Evolutionary conservation across 2,329 filamentous ascomycete genomes (phyloP).

Genomic region (Fusarium sp.): DNA sequence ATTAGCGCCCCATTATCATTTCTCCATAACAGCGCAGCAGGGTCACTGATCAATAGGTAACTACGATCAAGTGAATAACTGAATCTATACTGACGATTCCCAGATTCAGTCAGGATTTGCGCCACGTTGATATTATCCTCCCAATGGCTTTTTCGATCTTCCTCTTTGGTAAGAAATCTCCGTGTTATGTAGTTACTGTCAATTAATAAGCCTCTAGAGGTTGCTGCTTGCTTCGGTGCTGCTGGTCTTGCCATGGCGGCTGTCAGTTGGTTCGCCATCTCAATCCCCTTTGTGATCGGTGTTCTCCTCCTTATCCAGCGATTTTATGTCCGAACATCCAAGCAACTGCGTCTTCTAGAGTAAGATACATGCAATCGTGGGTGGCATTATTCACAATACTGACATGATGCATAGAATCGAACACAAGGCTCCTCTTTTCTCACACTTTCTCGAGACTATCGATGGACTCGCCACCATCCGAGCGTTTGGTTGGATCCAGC

Average conservation of each 20-base stretch:
- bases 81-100: slow-evolving; percentile 8
- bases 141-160: slow-evolving; percentile 47
- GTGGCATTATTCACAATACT: background rate
- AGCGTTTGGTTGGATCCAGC: slow-evolving; percentile 55
- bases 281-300: slow-evolving; percentile 58
- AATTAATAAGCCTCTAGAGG: slow-evolving; percentile 35
- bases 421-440: slow-evolving; percentile 51
- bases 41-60: slow-evolving; percentile 48
- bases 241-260: slow-evolving; percentile 59
- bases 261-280: slow-evolving; percentile 59
- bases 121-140: slow-evolving; percentile 55
- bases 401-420: slow-evolving; percentile 44
- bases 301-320: slow-evolving; percentile 61
- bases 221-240: slow-evolving; percentile 56
- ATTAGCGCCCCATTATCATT: slow-evolving; percentile 47
- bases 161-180: slow-evolving; percentile 41
- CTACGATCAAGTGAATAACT: too few relatives aligned
- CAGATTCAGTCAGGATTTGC: slow-evolving; percentile 59
- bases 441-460: slow-evolving; percentile 51
- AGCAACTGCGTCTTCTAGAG: slow-evolving; percentile 66
- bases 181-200: background rate
- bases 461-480: slow-evolving; percentile 53
- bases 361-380: slow-evolving; percentile 11
- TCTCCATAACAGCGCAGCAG: slow-evolving; percentile 46
- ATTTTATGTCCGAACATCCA: slow-evolving; percentile 67